Evolutionary conservation across 2,329 filamentous ascomycete genomes (phyloP), one percentile per base, ranked within the genome.

Genomic region (Alternaria rosae): DNA sequence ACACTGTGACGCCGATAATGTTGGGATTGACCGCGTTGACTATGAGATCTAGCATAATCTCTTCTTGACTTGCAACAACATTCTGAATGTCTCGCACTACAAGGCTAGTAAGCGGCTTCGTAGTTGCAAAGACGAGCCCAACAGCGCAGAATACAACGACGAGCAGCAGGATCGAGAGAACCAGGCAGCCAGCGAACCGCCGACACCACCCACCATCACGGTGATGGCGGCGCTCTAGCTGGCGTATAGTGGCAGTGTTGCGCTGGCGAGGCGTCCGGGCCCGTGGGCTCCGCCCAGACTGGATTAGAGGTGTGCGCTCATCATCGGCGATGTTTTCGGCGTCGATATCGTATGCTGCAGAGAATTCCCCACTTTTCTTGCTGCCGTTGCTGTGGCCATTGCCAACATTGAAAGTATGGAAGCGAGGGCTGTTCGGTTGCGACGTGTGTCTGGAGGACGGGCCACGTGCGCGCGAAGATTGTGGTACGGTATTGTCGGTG

Each of bases 11-110:
- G 2, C 93, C 89, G 41, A 98, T 91, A 42, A 97, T 89, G 70
- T 98, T 99, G 1, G 94, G 94, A 76, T 99, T 99, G 70, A 94
- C 85, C 0, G 94, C 95, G 69, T 88, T 88, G 62, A 99, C 92
- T 20, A 92, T 88, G 51, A 99, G 82, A 78, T 99, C 94, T 72
- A 98, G 87, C 88, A 99, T 97, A 43, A 99, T 86, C 77, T 98
- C 94, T 78, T 97, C 92, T 78, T 97, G 92, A 71, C 92, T 97
- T 3, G 94, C 94, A 51, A 98, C 86, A 23, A 99, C 93, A 69
- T 97, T 96, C 71, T 91, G 88, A 68, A 99, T 93, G 66, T 90
- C 89, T 57, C 91, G 84, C 45, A 98, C 88, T 66, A 91, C 85
- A 61, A 98, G 91, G 66, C 92, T 88, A 25, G 88, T 87, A 50